Evolutionary conservation across 805 yeast species (phyloP).

Genomic region (Candida gorgasii): DNA sequence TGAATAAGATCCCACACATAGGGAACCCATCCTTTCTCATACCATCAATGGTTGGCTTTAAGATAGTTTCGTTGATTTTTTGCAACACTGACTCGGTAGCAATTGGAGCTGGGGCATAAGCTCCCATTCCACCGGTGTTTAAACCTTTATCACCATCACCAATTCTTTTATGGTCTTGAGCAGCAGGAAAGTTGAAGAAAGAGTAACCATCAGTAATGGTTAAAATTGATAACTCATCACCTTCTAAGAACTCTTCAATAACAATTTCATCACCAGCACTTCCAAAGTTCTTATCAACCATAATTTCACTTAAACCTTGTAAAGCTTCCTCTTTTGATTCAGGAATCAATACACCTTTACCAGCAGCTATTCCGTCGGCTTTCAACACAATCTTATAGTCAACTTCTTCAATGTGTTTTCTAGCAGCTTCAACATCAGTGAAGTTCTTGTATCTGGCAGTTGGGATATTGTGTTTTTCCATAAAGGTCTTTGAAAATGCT

Average conservation of each 20-base stretch:
- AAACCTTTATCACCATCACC: constrained; percentile 93
- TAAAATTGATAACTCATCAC: constrained; percentile 92
- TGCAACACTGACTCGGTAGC: constrained; percentile 76
- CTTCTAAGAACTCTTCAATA: constrained; percentile 93
- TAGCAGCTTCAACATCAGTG: constrained; percentile 73
- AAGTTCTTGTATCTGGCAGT: constrained; percentile 91
- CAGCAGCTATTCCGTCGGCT: constrained; percentile 98
- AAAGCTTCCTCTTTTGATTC: constrained; percentile 79
- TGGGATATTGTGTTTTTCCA: constrained; percentile 90
- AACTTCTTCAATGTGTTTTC: constrained; percentile 60
- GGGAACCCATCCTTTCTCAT: constrained; percentile 96
- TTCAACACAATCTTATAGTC: constrained; percentile 84
- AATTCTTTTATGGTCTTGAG: constrained; percentile 96
- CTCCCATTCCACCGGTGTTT: constrained; percentile 99
- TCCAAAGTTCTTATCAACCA: constrained; percentile 89
- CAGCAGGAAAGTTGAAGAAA: constrained; percentile 87
- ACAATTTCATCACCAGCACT: constrained; percentile 91
- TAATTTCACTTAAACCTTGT: constrained; percentile 79
- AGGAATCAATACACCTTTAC: constrained; percentile 97
- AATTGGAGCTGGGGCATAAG: constrained; percentile 96
- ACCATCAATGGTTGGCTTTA: constrained; percentile 91
- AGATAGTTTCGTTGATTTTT: constrained; percentile 69
- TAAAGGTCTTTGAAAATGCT: constrained; percentile 89
- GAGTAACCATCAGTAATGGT: constrained; percentile 94
- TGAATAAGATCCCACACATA: constrained; percentile 92